A percentile compares a stretch with the other conserved stretches of the same genome.
Conservation (phyloP, 768 basidiomycete species). For the Leccinum subtestaceum region DNA sequence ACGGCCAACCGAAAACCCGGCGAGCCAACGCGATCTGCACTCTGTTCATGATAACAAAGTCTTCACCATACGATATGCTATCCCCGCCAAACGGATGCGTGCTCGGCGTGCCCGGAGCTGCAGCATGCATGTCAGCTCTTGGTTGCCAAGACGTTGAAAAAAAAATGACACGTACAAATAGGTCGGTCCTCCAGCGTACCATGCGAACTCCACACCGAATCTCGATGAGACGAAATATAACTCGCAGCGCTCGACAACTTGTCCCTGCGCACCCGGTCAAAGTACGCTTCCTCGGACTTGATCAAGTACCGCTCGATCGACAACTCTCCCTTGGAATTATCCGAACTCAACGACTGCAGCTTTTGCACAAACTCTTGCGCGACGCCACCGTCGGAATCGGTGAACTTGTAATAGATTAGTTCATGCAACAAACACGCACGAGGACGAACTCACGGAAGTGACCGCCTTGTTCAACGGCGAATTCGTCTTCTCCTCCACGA, state of each 20-base stretch:
- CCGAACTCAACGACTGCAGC: conserved; percentile 70
- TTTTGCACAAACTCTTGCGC: conserved; percentile 87
- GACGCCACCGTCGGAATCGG: conserved; percentile 90
- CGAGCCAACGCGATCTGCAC: conserved; percentile 82
- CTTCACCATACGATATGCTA: conserved; percentile 52
- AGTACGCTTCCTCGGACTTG: conserved; percentile 93
- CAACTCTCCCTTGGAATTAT: conserved; percentile 87
- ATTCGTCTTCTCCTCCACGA: conserved; percentile 86
- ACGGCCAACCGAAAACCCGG: conserved; percentile 80
- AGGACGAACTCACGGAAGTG: conserved; percentile 56
- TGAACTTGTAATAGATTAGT: conserved; percentile 55
- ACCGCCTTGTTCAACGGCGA: conserved; percentile 94
- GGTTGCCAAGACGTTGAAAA: conserved; percentile 12
- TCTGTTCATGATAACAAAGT: conserved; percentile 74
- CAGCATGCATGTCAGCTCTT: neutral
- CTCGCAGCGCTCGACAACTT: conserved; percentile 83
- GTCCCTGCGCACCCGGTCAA: conserved; percentile 84
- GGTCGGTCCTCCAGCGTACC: conserved; percentile 56
- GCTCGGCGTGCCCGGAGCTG: conserved; percentile 46
- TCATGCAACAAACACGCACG: neutral
- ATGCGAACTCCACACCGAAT: conserved; percentile 79
- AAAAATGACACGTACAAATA: conserved; percentile 51
- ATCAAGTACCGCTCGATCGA: conserved; percentile 89
- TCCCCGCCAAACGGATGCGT: conserved; percentile 47
- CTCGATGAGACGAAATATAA: conserved; percentile 71